Conservation (phyloP, 1,284 basidiomycete genomes). For the Ustilago tritici region DNA sequence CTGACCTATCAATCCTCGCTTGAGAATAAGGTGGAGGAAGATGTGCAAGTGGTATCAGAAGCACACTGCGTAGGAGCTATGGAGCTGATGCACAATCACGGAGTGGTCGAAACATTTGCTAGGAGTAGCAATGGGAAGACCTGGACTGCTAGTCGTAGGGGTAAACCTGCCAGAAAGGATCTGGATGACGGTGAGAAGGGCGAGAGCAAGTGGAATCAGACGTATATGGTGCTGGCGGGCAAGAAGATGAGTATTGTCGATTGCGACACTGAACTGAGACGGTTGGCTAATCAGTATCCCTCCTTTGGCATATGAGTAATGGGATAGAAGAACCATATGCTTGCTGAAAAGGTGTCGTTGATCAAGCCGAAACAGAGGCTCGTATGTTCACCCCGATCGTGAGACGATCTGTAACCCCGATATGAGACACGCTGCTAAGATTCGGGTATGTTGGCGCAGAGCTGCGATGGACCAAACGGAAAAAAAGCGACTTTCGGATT, state of each 20-base stretch:
- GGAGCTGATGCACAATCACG: constrained; percentile 38
- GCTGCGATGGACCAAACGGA: constrained; percentile 25
- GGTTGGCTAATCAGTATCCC: constrained; percentile 46
- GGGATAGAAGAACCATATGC: background rate
- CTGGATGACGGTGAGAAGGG: background rate
- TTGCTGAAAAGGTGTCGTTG: background rate
- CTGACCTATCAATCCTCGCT: constrained; percentile 34
- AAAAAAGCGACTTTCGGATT: constrained; percentile 36
- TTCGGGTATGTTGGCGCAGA: background rate
- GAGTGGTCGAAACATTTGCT: constrained; percentile 48
- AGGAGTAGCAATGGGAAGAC: constrained; percentile 49
- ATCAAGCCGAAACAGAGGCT: background rate
- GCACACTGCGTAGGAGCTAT: constrained; percentile 43
- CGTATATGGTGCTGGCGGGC: constrained; percentile 49
- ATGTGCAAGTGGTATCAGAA: constrained; percentile 34
- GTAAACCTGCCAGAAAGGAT: background rate
- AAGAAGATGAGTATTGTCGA: constrained; percentile 53
- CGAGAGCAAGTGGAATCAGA: constrained; percentile 21
- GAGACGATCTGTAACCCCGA: background rate
- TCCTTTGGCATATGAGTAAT: constrained; percentile 43
- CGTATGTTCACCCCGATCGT: background rate
- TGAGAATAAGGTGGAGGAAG: constrained; percentile 28
- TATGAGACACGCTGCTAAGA: background rate
- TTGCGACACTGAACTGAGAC: constrained; percentile 44
- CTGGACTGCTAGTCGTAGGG: constrained; percentile 36